Evolutionary conservation across 2,329 filamentous ascomycete genomes (phyloP).

Genomic region (Clathrospora elynae): DNA sequence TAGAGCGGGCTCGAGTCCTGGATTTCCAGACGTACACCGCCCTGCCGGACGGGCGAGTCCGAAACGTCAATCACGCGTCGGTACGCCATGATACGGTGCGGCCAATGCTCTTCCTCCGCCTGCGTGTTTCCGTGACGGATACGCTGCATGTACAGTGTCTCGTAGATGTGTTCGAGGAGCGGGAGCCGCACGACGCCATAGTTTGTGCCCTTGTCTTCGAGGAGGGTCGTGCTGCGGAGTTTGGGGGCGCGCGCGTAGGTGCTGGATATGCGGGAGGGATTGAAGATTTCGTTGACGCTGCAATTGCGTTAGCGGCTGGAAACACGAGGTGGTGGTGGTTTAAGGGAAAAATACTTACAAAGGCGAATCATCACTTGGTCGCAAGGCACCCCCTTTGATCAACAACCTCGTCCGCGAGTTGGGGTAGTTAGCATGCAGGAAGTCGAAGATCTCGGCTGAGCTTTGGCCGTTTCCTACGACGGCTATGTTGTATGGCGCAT

Average conservation of each 20-base stretch:
- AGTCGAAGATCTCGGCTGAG: constrained; percentile 93
- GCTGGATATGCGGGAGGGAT: constrained; percentile 79
- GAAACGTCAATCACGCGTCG: constrained; percentile 69
- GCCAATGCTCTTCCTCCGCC: constrained; percentile 72
- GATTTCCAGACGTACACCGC: constrained; percentile 54
- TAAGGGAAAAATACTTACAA: constrained; percentile 68
- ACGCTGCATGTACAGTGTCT: constrained; percentile 84
- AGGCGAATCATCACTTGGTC: constrained; percentile 92
- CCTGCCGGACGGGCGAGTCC: constrained; percentile 49
- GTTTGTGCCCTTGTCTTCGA: constrained; percentile 81
- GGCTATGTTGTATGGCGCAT: constrained; percentile 71
- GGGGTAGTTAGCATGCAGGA: constrained; percentile 80
- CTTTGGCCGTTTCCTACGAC: constrained; percentile 90
- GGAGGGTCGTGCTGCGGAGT: constrained; percentile 65
- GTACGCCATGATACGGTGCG: constrained; percentile 76
- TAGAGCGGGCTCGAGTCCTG: constrained; percentile 54
- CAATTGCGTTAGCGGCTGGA: constrained; percentile 34
- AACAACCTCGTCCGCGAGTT: constrained; percentile 78
- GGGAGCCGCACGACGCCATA: constrained; percentile 93
- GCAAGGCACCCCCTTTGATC: constrained; percentile 81
- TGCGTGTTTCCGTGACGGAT: constrained; percentile 63
- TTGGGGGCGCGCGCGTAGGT: constrained; percentile 71
- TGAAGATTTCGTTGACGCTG: constrained; percentile 95
- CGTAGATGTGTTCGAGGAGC: constrained; percentile 86
- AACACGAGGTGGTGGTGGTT: too few relatives aligned